phyloP scores from a whole-genome alignment of 805 yeast genomes.

The Myxozyma neotropica region DNA sequence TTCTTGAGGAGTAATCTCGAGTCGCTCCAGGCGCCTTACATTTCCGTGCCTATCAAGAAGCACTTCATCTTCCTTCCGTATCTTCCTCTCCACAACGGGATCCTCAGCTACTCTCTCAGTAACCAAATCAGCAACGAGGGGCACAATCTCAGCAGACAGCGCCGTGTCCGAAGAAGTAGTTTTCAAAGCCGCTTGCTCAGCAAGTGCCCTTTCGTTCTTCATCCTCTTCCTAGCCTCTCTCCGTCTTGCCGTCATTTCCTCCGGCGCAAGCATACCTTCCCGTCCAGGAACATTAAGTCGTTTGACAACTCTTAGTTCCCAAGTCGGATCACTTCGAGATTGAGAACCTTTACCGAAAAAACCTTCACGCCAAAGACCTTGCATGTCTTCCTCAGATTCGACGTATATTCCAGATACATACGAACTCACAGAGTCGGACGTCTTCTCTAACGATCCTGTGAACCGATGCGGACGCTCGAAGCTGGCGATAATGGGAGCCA shows the following conservation, averaged over 20 bases:
- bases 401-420: slow-evolving; percentile 43
- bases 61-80: slow-evolving; percentile 47
- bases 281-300: slow-evolving; percentile 49
- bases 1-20: slow-evolving; percentile 78
- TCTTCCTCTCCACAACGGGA: slow-evolving; percentile 37
- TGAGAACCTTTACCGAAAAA: slow-evolving; percentile 92
- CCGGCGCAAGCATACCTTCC: slow-evolving; percentile 52
- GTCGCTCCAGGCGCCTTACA: slow-evolving; percentile 43
- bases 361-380: slow-evolving; percentile 74
- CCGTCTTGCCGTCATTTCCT: slow-evolving; percentile 75
- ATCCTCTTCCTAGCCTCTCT: slow-evolving; percentile 71
- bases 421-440: slow-evolving; percentile 22
- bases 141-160: neutral
- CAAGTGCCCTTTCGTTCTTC: slow-evolving; percentile 65
- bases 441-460: slow-evolving; percentile 31
- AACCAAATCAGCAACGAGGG: neutral
- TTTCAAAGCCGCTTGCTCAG: slow-evolving; percentile 53
- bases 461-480: slow-evolving; percentile 13
- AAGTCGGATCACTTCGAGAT: slow-evolving; percentile 90
- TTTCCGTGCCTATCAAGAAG: slow-evolving; percentile 38
- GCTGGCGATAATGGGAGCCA: slow-evolving; percentile 1
- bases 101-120: slow-evolving; percentile 18
- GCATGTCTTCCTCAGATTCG: slow-evolving; percentile 49
- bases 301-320: slow-evolving; percentile 68
- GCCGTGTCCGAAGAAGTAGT: neutral